Evolutionary conservation across 139 green algal genomes (phyloP).

Genomic region (Coelastrella sp.): DNA sequence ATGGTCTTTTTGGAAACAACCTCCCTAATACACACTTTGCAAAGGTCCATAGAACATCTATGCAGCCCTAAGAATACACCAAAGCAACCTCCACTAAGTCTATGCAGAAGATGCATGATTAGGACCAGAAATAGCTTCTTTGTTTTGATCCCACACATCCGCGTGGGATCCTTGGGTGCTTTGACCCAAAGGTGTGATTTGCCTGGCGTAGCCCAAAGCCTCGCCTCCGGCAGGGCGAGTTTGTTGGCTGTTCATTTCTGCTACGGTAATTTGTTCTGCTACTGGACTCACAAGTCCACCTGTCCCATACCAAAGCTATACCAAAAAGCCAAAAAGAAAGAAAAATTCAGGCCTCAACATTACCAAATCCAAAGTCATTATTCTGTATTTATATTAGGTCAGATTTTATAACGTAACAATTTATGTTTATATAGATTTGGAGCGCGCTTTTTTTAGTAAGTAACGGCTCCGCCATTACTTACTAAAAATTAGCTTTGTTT

Average conservation of each 20-base stretch:
- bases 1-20: slow-evolving; percentile 24
- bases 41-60: slow-evolving; percentile 31
- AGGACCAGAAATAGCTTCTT: neutral
- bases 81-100: neutral
- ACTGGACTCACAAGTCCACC: neutral
- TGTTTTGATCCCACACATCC: too few relatives aligned
- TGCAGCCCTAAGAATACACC: neutral
- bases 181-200: too few relatives aligned
- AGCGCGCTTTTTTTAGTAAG: too few relatives aligned
- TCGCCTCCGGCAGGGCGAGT: neutral
- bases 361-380: slow-evolving; percentile 34
- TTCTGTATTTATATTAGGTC: neutral
- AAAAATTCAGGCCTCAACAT: neutral
- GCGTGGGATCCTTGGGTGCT: too few relatives aligned
- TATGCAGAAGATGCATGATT: slow-evolving; percentile 15
- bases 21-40: slow-evolving; percentile 31
- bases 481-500: too few relatives aligned
- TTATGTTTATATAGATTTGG: too few relatives aligned
- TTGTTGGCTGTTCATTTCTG: neutral
- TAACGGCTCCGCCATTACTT: too few relatives aligned
- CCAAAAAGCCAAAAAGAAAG: neutral
- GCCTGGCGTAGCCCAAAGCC: too few relatives aligned
- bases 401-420: neutral
- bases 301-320: slow-evolving; percentile 1
- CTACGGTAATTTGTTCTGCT: neutral